These are phyloP conservation scores for Colletotrichum plurivorum DNA, from an alignment of 2,329 filamentous ascomycete species.

Conservation along the genomic window DNA sequence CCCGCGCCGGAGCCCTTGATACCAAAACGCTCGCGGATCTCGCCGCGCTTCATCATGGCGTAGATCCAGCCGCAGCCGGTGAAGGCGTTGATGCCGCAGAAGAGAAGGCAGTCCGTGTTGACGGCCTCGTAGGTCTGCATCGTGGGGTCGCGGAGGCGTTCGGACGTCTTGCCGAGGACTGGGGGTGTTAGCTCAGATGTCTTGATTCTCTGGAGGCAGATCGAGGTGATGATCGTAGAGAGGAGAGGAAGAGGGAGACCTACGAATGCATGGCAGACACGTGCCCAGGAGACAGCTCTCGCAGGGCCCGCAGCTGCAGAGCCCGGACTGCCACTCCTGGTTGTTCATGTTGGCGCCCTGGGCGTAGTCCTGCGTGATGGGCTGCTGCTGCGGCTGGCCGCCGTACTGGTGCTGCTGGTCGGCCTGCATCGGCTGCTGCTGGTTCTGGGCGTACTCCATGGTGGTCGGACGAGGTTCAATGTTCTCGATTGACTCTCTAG, in stretches of 20 bases:
- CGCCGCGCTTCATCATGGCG: constrained; percentile 66
- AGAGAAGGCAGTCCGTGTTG: constrained; percentile 60
- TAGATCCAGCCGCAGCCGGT: constrained; percentile 62
- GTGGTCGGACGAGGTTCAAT: background rate
- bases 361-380: constrained; percentile 39
- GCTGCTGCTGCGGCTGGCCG: constrained; percentile 36
- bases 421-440: constrained; percentile 18
- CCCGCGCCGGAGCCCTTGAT: constrained; percentile 63
- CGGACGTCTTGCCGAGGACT: constrained; percentile 61
- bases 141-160: constrained; percentile 60
- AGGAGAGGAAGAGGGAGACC: constrained; percentile 41
- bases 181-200: constrained; percentile 1
- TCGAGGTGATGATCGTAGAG: no score
- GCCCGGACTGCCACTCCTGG: constrained; percentile 54
- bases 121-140: constrained; percentile 54
- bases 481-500: background rate
- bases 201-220: no score
- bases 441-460: constrained; percentile 27
- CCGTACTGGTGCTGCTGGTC: constrained; percentile 29
- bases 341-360: constrained; percentile 34
- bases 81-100: constrained; percentile 53
- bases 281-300: constrained; percentile 55
- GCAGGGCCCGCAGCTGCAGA: constrained; percentile 59
- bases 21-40: constrained; percentile 67
- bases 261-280: constrained; percentile 61